Evolutionary conservation across 2,329 filamentous ascomycete genomes (phyloP).

Genomic region (Alternaria atra): DNA sequence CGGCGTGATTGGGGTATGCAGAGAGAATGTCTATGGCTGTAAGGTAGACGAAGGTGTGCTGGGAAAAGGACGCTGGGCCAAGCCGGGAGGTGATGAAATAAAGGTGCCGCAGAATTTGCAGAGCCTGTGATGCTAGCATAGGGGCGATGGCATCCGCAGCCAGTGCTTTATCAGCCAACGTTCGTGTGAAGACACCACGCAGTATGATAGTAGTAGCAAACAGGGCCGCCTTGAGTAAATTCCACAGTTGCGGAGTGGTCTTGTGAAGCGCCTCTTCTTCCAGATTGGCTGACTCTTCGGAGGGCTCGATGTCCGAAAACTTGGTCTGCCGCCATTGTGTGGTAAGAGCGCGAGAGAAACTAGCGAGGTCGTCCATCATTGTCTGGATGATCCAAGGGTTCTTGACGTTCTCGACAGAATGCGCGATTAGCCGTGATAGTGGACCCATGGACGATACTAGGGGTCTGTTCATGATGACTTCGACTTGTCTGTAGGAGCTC

Average conservation of each 20-base stretch:
- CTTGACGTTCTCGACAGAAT: constrained; percentile 67
- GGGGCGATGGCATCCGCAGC: constrained; percentile 68
- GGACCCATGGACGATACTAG: constrained; percentile 73
- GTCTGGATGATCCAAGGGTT: constrained; percentile 60
- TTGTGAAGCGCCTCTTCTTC: constrained; percentile 70
- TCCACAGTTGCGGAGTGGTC: constrained; percentile 78
- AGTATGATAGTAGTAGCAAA: constrained; percentile 79
- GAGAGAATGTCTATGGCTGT: constrained; percentile 83
- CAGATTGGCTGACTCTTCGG: constrained; percentile 70
- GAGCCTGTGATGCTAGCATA: constrained; percentile 72
- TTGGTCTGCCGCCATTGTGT: constrained; percentile 79
- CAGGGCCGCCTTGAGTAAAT: constrained; percentile 75
- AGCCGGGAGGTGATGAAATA: constrained; percentile 83
- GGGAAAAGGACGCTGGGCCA: constrained; percentile 78
- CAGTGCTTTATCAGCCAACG: constrained; percentile 65
- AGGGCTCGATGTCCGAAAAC: constrained; percentile 75
- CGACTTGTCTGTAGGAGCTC: constrained; percentile 67
- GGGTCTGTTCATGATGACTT: constrained; percentile 67
- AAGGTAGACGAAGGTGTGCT: constrained; percentile 84
- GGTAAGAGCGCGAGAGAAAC: constrained; percentile 72
- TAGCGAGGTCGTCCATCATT: constrained; percentile 71
- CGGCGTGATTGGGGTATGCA: constrained; percentile 71
- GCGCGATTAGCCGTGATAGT: constrained; percentile 70
- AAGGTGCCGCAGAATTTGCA: constrained; percentile 78
- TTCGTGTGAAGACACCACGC: constrained; percentile 75